Base-by-base conservation (phyloP, 2,329 filamentous ascomycete genomes). In the Pestalotiopsis sp. region DNA sequence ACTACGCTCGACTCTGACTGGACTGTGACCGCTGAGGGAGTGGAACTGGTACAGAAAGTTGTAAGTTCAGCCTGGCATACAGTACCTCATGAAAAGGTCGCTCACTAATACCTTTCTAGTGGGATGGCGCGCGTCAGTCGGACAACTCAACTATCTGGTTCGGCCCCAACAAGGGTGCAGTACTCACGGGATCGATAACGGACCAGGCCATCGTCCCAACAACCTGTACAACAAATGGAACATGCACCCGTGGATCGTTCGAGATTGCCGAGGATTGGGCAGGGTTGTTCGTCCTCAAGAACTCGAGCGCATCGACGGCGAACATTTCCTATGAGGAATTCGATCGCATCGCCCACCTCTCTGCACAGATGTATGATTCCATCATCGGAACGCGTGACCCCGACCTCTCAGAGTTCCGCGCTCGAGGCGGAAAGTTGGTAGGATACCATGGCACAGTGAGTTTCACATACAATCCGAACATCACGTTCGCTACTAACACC, bases 371-470 rank as follows among this genome's bases (percentile, higher is more conserved):
- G 39, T 65, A 49, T n/a, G 39, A 36, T 20, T 65, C 45, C n/a
- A 59, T 65, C 13, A 38, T 65, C 36, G 64, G 49, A 3, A 65
- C 64, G 9, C n/a, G 36, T 11, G 45, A 65, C 31, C 20, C 64
- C 4, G 64, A 65, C 17, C 25, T 65, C 4, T 39, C 36, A 9
- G 64, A 57, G 12, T 65, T 65, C 25, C 45, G 52, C n/a, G 20
- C 52, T 9, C n/a, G 14, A 7, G 64, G 64, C 9, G 64, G 64
- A 55, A 65, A 65, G 20, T 3, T 65, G n/a, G 31, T 65, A 1
- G 25, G 23, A 11, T 65, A 57, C 27, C 64, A 65, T 23, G 64
- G 64, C 14, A 20, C 36, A 13, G 64, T 65, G 14, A 57, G 64
- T 58, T 57, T 9, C 5, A 13, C 17, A 11, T 52, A 25, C 4